Evolutionary conservation across 345 rosid species (phyloP).

Genomic region (Carallia pectinifolia): DNA sequence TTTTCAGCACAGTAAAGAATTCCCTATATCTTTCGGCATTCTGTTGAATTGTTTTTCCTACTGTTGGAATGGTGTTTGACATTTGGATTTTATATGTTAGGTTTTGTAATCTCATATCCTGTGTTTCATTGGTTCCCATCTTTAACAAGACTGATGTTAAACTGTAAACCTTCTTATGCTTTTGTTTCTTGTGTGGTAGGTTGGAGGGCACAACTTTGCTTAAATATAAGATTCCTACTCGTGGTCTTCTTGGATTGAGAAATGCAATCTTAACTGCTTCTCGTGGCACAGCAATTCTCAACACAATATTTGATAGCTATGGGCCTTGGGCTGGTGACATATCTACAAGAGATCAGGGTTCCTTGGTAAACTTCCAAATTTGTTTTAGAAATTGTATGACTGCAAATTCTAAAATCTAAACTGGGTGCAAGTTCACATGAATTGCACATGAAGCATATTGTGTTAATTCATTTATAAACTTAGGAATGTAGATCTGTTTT

Average conservation of each 20-base stretch:
- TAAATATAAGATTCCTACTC: slow-evolving; percentile 86
- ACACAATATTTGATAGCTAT: slow-evolving; percentile 84
- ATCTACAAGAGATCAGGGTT: slow-evolving; percentile 80
- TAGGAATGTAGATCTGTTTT: too few species aligned
- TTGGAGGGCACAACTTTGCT: slow-evolving; percentile 82
- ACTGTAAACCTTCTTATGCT: not conserved
- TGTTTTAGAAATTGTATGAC: not conserved
- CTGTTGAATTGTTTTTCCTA: too few species aligned
- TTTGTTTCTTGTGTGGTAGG: slow-evolving; percentile 33
- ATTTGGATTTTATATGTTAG: not conserved
- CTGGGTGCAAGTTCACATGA: not conserved
- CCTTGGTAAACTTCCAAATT: slow-evolving; percentile 60
- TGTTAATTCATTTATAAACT: too few species aligned
- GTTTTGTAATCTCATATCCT: slow-evolving; percentile 4
- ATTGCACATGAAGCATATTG: not conserved
- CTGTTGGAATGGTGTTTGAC: not conserved
- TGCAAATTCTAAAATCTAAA: not conserved
- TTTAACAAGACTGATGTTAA: not conserved
- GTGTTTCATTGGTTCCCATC: not conserved
- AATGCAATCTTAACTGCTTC: slow-evolving; percentile 97
- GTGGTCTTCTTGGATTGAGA: slow-evolving; percentile 95
- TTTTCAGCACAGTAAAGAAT: too few species aligned
- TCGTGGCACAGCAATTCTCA: slow-evolving; percentile 91
- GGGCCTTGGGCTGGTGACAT: slow-evolving; percentile 97
- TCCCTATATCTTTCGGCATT: too few species aligned